Base-by-base conservation (phyloP, 2,329 filamentous ascomycete species). In the Botrytis fragariae region DNA sequence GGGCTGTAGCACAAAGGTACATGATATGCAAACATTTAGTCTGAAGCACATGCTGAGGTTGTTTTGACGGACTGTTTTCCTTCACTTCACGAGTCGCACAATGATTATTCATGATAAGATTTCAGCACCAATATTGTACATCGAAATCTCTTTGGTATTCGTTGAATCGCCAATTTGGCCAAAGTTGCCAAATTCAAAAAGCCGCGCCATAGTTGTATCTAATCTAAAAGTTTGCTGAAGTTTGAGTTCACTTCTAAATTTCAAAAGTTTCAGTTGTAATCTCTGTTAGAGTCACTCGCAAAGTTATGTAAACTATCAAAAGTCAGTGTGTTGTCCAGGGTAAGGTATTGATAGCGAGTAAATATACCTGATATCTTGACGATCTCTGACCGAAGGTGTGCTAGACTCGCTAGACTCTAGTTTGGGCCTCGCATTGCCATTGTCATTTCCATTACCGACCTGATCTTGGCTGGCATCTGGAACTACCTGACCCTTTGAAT, bases 401-500 rank as follows among this genome's bases (percentile, higher is more conserved):
- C 67, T 67, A 1, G 78, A 75, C 18, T 77, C 75, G n/a, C 78
- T 76, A 67, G 79, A 75, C 68, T 81, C 79, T 65, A 78, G 76
- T 60, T 80, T 79, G 14, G 76, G 75, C 63, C 77, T 74, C 42
- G 73, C 72, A 70, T 75, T 72, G 18, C 77, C 77, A 71, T 78
- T 78, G 16, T 64, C 59, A 75, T 76, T 75, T n/a, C 72, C 74
- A 54, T 76, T 78, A 18, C 68, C 63, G 42, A 12, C 32, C 8
- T 73, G 75, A 37, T 67, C 74, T 69, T 74, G 76, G 10, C 67
- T 51, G 32, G 16, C 54, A 29, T 77, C 74, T 7, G 89, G 87
- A 51, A 91, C 85, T 62, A 91, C 84, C 72, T 88, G 86, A 69
- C 89, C 88, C 54, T 86, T 82, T 54, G 82, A 82, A 75, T 88